Percentiles rank a stretch among this genome's conserved stretches.
phyloP scores from a whole-genome alignment of 805 yeast species.

The Candida sakaeoensis region DNA sequence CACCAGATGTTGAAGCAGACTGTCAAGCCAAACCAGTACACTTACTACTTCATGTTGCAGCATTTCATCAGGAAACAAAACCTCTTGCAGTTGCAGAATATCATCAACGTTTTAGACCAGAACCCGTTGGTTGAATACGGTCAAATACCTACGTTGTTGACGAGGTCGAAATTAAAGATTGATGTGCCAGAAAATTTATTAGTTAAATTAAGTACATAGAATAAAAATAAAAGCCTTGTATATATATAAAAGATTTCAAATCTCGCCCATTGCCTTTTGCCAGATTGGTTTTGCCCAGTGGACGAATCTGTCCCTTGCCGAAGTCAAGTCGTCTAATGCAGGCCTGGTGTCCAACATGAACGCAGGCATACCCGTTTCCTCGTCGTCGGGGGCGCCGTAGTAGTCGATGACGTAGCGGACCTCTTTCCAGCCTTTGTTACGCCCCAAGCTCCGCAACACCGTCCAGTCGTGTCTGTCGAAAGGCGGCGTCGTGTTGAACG shows the following conservation, averaged over 20 bases:
- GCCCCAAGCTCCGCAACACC: constrained; percentile 63
- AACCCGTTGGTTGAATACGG: constrained; percentile 33
- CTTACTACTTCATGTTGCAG: constrained; percentile 45
- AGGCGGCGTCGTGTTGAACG: constrained; percentile 77
- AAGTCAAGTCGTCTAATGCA: constrained; percentile 68
- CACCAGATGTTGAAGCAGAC: constrained; percentile 24
- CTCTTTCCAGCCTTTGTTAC: constrained; percentile 50
- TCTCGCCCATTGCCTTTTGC: constrained; percentile 67
- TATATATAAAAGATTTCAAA: constrained; percentile 13
- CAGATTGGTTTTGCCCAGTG: constrained; percentile 67
- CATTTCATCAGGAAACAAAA: constrained; percentile 34
- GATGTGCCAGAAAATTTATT: constrained; percentile 2
- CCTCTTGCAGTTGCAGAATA: constrained; percentile 25
- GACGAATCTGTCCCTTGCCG: constrained; percentile 63
- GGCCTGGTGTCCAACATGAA: constrained; percentile 94
- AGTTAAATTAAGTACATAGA: constrained; percentile 1
- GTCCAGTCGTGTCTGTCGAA: constrained; percentile 99
- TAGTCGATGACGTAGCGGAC: constrained; percentile 94
- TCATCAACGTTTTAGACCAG: constrained; percentile 37
- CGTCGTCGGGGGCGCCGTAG: constrained; percentile 92
- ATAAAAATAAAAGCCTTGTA: neutral
- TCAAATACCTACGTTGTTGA: constrained; percentile 10
- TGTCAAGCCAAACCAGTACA: constrained; percentile 44
- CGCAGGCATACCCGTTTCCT: constrained; percentile 81
- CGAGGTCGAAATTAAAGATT: neutral